A percentile compares a stretch with the other conserved stretches of the same genome.
Conservation (phyloP, 2,329 filamentous ascomycete species). For the Claviceps citrina region DNA sequence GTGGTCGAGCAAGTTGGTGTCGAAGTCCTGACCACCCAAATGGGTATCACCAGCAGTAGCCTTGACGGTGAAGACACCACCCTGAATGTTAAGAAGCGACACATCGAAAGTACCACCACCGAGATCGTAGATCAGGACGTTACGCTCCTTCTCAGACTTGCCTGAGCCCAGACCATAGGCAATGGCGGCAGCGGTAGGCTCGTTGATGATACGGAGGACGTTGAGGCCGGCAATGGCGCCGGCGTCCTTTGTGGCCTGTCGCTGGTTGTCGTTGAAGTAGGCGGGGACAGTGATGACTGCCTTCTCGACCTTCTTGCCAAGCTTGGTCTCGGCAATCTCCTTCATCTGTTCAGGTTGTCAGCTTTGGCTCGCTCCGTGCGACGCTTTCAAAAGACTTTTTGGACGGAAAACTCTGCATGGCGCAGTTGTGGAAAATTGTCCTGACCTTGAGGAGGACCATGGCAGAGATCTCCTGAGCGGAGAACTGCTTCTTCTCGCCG, state of each 20-base stretch:
- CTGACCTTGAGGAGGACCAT: slow-evolving; percentile 95
- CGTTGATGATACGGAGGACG: slow-evolving; percentile 99
- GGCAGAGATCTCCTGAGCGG: slow-evolving; percentile 94
- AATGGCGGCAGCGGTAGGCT: slow-evolving; percentile 94
- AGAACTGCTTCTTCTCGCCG: slow-evolving; percentile 88
- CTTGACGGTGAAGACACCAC: slow-evolving; percentile 98
- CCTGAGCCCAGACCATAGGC: slow-evolving; percentile 93
- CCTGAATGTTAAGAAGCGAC: slow-evolving; percentile 94
- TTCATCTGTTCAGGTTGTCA: slow-evolving; percentile 57
- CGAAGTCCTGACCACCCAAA: slow-evolving; percentile 90
- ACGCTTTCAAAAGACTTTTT: too few relatives aligned
- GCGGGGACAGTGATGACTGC: slow-evolving; percentile 97
- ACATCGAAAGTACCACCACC: slow-evolving; percentile 99
- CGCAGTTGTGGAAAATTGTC: not conserved
- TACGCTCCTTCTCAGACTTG: slow-evolving; percentile 95
- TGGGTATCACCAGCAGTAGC: slow-evolving; percentile 96
- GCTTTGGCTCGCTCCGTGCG: not conserved
- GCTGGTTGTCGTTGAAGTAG: slow-evolving; percentile 99
- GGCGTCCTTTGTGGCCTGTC: slow-evolving; percentile 97
- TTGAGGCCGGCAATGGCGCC: slow-evolving; percentile 95
- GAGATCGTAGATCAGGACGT: slow-evolving; percentile 98
- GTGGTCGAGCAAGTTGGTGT: slow-evolving; percentile 87
- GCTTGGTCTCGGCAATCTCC: slow-evolving; percentile 95
- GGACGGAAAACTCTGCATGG: not conserved
- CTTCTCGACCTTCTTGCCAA: slow-evolving; percentile 98